Evolutionary conservation across 345 rosid species (phyloP).

Genomic region (Hevea brasiliensis): DNA sequence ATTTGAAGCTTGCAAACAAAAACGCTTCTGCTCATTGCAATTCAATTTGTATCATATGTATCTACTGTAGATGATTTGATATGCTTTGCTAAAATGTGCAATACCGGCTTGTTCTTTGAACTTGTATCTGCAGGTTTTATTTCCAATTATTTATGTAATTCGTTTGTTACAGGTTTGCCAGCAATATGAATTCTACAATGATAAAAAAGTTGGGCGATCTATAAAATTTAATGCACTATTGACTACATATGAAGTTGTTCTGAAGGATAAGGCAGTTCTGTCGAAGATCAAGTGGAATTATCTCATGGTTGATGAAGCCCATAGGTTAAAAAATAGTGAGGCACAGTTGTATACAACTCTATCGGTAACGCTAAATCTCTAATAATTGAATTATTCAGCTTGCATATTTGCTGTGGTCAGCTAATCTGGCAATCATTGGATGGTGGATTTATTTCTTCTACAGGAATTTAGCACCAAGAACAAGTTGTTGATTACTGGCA

Average conservation of each 20-base stretch:
- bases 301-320: conserved; percentile 99
- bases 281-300: conserved; percentile 97
- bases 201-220: conserved; percentile 80
- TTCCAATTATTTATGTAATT: neutral
- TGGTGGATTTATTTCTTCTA: conserved; percentile 11
- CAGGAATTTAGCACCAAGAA: conserved; percentile 99
- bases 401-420: conserved; percentile 12
- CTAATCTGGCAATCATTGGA: conserved; percentile 20
- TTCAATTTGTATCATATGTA: too few relatives aligned
- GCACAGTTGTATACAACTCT: conserved; percentile 96
- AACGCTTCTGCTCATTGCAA: too few relatives aligned
- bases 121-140: neutral
- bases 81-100: neutral
- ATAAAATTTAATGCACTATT: conserved; percentile 82
- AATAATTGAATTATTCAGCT: conserved; percentile 7
- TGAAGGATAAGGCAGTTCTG: conserved; percentile 90
- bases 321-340: conserved; percentile 95
- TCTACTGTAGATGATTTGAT: too few relatives aligned
- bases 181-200: conserved; percentile 87
- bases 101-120: neutral
- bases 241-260: conserved; percentile 97
- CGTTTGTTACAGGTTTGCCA: conserved; percentile 72
- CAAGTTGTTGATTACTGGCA: conserved; percentile 95
- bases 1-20: too few relatives aligned
- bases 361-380: conserved; percentile 45